Percentiles rank a stretch among this genome's conserved stretches.
Evolutionary conservation across 75 land plant species (phyloP).

Genomic region (Gnetum montanum): DNA sequence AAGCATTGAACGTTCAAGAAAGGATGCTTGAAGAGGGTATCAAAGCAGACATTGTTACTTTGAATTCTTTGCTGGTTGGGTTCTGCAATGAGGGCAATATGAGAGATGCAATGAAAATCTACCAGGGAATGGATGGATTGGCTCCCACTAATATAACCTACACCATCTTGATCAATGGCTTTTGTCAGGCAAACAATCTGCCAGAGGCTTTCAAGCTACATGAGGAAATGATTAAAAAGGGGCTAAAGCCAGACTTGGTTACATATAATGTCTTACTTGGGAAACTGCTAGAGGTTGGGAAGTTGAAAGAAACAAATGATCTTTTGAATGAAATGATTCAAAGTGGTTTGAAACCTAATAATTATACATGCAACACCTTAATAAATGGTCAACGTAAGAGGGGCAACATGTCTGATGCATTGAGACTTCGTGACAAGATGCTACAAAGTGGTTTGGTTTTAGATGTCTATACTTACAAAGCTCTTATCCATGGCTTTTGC

Average conservation of each 20-base stretch:
- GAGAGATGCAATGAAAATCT: slow-evolving; percentile 45
- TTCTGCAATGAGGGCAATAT: slow-evolving; percentile 55
- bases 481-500: slow-evolving; percentile 64
- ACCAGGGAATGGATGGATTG: slow-evolving; percentile 34
- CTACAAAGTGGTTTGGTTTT: slow-evolving; percentile 35
- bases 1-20: slow-evolving; percentile 43
- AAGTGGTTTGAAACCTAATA: slow-evolving; percentile 46
- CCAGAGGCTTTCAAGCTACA: slow-evolving; percentile 34
- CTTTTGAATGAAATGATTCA: slow-evolving; percentile 52
- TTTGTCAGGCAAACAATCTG: slow-evolving; percentile 41
- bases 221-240: slow-evolving; percentile 38
- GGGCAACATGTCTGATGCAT: slow-evolving; percentile 45
- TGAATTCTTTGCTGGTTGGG: slow-evolving; percentile 50
- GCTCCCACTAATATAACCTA: slow-evolving; percentile 53
- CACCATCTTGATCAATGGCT: slow-evolving; percentile 59
- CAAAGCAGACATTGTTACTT: slow-evolving; percentile 57
- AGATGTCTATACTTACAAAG: slow-evolving; percentile 46
- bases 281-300: slow-evolving; percentile 46
- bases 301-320: slow-evolving; percentile 46
- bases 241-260: slow-evolving; percentile 40
- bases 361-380: slow-evolving; percentile 55
- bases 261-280: slow-evolving; percentile 49
- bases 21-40: slow-evolving; percentile 43
- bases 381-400: slow-evolving; percentile 57
- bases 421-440: slow-evolving; percentile 49